These are phyloP conservation scores for Solanum pinnatisectum DNA, from an alignment of 257 asterid genomes.

Conservation along the genomic window DNA sequence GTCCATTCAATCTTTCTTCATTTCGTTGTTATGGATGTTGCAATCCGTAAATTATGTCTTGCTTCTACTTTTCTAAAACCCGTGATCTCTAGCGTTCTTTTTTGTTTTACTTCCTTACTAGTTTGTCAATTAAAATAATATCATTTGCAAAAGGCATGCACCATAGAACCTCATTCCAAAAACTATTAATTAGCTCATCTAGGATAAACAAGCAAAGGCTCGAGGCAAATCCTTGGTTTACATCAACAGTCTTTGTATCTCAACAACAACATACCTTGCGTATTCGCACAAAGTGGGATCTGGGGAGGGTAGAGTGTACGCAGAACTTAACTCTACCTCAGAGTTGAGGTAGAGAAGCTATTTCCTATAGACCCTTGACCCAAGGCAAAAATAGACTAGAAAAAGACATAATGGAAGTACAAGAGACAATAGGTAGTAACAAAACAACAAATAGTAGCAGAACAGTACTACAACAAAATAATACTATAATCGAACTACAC, in stretches of 20 bases:
- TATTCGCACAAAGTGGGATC: too few relatives aligned
- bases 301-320: too few relatives aligned
- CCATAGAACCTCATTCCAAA: neutral
- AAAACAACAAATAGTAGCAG: too few relatives aligned
- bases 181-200: neutral
- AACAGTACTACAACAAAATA: too few relatives aligned
- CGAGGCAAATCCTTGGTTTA: neutral
- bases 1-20: neutral
- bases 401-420: too few relatives aligned
- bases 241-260: neutral
- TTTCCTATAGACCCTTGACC: too few relatives aligned
- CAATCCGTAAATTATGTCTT: neutral
- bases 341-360: too few relatives aligned
- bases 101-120: neutral
- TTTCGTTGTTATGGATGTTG: neutral
- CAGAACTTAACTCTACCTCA: too few relatives aligned
- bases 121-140: neutral
- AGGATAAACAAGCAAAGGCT: neutral
- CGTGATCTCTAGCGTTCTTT: neutral
- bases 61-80: neutral
- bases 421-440: too few relatives aligned
- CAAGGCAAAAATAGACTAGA: too few relatives aligned
- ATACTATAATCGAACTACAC: too few relatives aligned
- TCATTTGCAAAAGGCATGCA: neutral
- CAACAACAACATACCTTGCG: too few relatives aligned